Evolutionary conservation across 129 eudicot species (phyloP).

Genomic region (Flaveria ramosissima): DNA sequence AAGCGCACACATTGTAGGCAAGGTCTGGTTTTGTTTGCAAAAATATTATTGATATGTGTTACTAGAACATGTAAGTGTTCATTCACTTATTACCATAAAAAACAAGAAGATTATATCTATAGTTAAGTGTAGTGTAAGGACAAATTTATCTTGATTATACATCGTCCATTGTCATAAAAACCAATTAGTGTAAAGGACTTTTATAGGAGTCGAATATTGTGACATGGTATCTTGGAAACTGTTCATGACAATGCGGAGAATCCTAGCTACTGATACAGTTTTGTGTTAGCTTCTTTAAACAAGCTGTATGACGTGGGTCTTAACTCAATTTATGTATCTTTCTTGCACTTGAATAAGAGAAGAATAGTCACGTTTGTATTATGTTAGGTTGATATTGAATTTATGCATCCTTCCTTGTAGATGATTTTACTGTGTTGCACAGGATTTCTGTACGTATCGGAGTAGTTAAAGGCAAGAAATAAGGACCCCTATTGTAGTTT

Average conservation of each 20-base stretch:
- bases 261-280: not conserved
- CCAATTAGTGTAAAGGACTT: not conserved
- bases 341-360: constrained; percentile 2
- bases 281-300: not conserved
- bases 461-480: not conserved
- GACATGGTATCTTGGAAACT: not conserved
- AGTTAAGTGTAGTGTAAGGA: not conserved
- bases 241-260: not conserved
- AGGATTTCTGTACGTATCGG: not conserved
- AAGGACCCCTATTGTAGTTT: not conserved
- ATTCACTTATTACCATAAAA: not conserved
- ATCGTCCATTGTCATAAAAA: constrained; percentile 2
- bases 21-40: constrained; percentile 54
- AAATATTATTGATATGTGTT: constrained; percentile 16
- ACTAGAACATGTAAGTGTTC: constrained; percentile 22
- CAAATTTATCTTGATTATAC: not conserved
- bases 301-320: not conserved
- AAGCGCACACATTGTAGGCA: constrained; percentile 69
- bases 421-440: not conserved
- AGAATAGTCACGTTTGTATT: not conserved
- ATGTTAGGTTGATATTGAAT: not conserved
- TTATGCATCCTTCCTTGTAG: not conserved
- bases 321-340: not conserved
- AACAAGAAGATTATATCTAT: not conserved
- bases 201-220: not conserved